Evolutionary conservation across 1,284 basidiomycete species (phyloP).

Genomic region (Ceratobasidium sp.): DNA sequence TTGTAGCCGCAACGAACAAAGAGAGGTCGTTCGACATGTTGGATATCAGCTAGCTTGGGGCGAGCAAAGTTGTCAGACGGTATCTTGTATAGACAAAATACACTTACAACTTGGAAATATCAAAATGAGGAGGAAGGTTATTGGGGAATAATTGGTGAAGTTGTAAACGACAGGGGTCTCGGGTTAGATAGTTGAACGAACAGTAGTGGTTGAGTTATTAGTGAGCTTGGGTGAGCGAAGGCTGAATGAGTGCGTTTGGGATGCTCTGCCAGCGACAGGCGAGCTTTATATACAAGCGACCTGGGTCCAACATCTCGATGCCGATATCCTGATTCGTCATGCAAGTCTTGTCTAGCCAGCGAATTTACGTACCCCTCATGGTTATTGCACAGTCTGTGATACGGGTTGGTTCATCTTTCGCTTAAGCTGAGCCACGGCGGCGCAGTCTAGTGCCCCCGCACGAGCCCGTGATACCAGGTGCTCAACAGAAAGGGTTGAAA

Average conservation of each 20-base stretch:
- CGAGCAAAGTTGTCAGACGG: not conserved
- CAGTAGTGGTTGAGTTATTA: not conserved
- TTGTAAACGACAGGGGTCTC: not conserved
- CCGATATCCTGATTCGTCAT: not conserved
- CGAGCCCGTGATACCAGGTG: not conserved
- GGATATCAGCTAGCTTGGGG: not conserved
- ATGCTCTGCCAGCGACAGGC: no score
- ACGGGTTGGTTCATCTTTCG: not conserved
- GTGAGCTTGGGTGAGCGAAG: not conserved
- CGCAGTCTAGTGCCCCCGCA: not conserved
- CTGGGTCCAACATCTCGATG: not conserved
- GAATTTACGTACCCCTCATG: not conserved
- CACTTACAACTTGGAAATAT: not conserved
- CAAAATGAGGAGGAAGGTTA: not conserved
- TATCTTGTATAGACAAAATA: not conserved
- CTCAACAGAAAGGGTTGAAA: not conserved
- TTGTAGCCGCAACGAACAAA: not conserved
- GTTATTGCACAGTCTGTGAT: not conserved
- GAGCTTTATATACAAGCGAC: not conserved
- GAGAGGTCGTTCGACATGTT: constrained; percentile 6
- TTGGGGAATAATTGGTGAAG: not conserved
- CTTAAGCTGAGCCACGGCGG: not conserved
- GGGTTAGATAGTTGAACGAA: not conserved
- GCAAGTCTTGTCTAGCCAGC: not conserved
- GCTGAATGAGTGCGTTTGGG: not conserved